Evolutionary conservation across 2,329 filamentous ascomycete genomes (phyloP).

Genomic region (Fusarium paranaense): DNA sequence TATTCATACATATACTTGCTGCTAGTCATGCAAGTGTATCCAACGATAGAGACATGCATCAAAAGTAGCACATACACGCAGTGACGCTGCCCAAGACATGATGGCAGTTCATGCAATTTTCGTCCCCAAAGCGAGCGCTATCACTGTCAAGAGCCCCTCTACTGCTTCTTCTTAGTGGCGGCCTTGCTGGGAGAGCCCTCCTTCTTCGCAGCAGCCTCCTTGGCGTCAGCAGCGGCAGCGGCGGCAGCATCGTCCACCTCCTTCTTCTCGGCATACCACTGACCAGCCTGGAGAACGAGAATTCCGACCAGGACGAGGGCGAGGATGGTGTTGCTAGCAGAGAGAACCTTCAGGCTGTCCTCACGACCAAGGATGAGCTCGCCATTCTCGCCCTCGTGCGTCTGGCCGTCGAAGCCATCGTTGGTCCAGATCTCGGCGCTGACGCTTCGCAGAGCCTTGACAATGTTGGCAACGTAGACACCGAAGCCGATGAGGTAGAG

Average conservation of each 20-base stretch:
- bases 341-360: slow-evolving; percentile 89
- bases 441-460: slow-evolving; percentile 91
- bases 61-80: not conserved
- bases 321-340: slow-evolving; percentile 95
- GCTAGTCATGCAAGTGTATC: not conserved
- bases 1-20: slow-evolving; percentile 6
- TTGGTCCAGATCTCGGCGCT: slow-evolving; percentile 74
- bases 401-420: slow-evolving; percentile 53
- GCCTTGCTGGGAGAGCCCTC: slow-evolving; percentile 46
- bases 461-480: slow-evolving; percentile 95
- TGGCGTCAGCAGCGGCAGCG: slow-evolving; percentile 65
- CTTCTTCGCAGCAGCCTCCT: slow-evolving; percentile 52
- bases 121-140: not conserved
- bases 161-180: slow-evolving; percentile 54
- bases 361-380: slow-evolving; percentile 82
- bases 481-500: slow-evolving; percentile 89
- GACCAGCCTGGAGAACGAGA: slow-evolving; percentile 90
- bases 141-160: slow-evolving; percentile 1
- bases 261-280: slow-evolving; percentile 98
- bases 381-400: slow-evolving; percentile 56
- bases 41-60: slow-evolving; percentile 1
- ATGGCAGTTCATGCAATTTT: not conserved
- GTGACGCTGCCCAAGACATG: not conserved
- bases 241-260: slow-evolving; percentile 83
- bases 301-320: slow-evolving; percentile 93